Conservation (phyloP, 352 stramenopile species). For the Globisporangium abappressorium region DNA sequence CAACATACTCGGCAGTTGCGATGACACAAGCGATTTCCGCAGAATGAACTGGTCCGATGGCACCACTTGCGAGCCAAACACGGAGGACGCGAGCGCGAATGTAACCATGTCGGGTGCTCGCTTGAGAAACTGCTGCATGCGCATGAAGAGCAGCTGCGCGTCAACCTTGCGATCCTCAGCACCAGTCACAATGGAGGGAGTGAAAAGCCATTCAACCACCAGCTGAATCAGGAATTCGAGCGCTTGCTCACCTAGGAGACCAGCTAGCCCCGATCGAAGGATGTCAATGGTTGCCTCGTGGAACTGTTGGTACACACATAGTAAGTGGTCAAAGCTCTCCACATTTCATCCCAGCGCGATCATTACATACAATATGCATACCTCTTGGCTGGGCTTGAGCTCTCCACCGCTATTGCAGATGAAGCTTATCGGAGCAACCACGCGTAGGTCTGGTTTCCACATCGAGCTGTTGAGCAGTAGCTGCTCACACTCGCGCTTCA, state of each 20-base stretch:
- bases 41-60: slow-evolving; percentile 46
- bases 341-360: not conserved
- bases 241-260: slow-evolving; percentile 28
- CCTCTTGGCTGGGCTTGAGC: slow-evolving; percentile 22
- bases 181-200: not conserved
- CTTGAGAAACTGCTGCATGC: slow-evolving; percentile 36
- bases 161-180: not conserved
- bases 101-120: slow-evolving; percentile 31
- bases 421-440: not conserved
- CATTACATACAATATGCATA: not conserved
- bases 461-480: not conserved
- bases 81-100: slow-evolving; percentile 27
- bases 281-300: slow-evolving; percentile 21
- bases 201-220: slow-evolving; percentile 57
- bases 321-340: not conserved
- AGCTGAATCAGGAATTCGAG: slow-evolving; percentile 33
- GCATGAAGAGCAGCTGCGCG: slow-evolving; percentile 20
- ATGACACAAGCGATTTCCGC: slow-evolving; percentile 43
- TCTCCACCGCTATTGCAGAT: not conserved
- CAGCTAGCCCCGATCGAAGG: slow-evolving; percentile 35
- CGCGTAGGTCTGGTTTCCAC: slow-evolving; percentile 2
- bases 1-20: slow-evolving; percentile 36
- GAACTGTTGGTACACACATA: slow-evolving; percentile 26
- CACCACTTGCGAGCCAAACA: slow-evolving; percentile 39
- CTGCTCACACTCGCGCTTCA: slow-evolving; percentile 34